phyloP scores from a whole-genome alignment of 1,284 basidiomycete species.

The Tilletia setariae region DNA sequence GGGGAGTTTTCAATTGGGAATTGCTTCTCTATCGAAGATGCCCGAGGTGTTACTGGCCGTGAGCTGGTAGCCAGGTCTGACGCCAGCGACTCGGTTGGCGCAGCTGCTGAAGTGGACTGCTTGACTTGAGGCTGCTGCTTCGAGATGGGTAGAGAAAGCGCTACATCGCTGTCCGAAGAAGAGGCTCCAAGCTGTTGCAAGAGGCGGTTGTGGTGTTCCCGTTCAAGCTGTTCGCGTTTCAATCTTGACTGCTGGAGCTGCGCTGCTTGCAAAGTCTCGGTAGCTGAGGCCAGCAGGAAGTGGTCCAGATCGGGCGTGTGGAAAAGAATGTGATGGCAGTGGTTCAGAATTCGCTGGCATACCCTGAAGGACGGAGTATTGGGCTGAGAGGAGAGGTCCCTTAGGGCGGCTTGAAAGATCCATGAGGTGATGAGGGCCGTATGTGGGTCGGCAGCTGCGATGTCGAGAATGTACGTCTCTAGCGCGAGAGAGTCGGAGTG shows the following conservation, averaged over 20 bases:
- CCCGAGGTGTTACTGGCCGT: neutral
- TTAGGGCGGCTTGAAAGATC: conserved; percentile 51
- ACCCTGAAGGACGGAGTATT: conserved; percentile 79
- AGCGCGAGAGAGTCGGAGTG: conserved; percentile 43
- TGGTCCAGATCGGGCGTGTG: conserved; percentile 59
- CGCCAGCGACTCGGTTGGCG: neutral
- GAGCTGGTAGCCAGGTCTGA: neutral
- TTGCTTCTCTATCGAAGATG: neutral
- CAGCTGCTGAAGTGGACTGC: neutral
- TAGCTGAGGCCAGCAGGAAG: conserved; percentile 33
- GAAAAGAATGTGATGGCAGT: conserved; percentile 96
- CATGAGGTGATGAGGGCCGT: conserved; percentile 51
- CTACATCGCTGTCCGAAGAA: conserved; percentile 9
- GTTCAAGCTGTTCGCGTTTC: neutral
- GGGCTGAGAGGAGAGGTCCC: conserved; percentile 53
- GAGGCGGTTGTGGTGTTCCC: neutral
- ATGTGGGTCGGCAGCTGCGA: conserved; percentile 50
- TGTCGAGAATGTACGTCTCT: conserved; percentile 47
- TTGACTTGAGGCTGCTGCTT: neutral
- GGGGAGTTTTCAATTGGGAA: neutral
- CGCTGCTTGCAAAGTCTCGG: neutral
- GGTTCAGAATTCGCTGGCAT: conserved; percentile 86
- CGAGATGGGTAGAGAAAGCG: neutral
- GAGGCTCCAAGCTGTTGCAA: conserved; percentile 13
- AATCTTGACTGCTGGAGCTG: neutral